Percentiles rank a stretch among this genome's conserved stretches.
Conservation (phyloP, 495 filamentous ascomycete genomes). For the Neurospora sp. region DNA sequence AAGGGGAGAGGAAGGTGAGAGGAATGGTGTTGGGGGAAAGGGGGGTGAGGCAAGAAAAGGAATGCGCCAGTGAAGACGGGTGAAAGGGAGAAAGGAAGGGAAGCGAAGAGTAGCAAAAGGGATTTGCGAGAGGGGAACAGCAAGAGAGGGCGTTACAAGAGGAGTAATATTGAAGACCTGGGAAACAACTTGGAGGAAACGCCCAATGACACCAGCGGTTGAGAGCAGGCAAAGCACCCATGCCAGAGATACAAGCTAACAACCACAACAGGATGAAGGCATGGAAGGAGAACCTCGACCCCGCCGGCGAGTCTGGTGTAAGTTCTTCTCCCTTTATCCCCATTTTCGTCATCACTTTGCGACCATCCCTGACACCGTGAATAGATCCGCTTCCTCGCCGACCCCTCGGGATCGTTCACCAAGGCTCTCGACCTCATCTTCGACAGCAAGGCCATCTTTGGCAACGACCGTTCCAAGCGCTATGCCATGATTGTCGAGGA, state of each 20-base stretch:
- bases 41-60: neutral
- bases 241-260: neutral
- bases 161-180: neutral
- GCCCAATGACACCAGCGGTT: neutral
- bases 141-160: neutral
- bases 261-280: conserved; percentile 61
- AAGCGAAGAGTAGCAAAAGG: neutral
- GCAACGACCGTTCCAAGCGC: conserved; percentile 74
- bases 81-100: neutral
- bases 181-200: neutral
- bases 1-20: neutral
- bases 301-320: conserved; percentile 61
- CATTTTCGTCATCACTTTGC: neutral
- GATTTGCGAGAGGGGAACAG: neutral
- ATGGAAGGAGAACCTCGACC: conserved; percentile 68
- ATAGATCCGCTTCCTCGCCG: conserved; percentile 78
- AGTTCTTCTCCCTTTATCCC: conserved; percentile 21
- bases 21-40: neutral
- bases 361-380: neutral
- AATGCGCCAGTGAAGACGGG: neutral
- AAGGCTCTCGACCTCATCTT: conserved; percentile 76
- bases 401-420: conserved; percentile 76
- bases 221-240: neutral
- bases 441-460: conserved; percentile 76
- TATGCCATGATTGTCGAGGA: conserved; percentile 74